Base-by-base conservation (phyloP, 495 filamentous ascomycete genomes). In the Tuber indicum region DNA sequence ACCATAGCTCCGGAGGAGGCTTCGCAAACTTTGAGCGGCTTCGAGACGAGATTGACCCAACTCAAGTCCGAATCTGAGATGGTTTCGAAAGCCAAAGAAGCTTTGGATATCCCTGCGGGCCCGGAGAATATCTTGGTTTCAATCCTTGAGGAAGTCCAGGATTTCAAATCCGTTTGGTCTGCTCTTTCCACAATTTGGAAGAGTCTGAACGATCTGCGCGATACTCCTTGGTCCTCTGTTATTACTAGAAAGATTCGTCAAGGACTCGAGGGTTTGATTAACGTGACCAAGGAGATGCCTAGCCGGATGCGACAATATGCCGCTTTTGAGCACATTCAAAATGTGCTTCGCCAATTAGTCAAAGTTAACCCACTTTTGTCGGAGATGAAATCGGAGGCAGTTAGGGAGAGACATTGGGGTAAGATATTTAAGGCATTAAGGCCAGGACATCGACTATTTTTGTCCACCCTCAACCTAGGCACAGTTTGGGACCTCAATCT, bases 241-340 rank as follows among this genome's bases (percentile, higher is more conserved):
- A 92, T 97, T 81, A 94, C 96, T 2, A 88, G 96, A 70, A 98
- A 98, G 85, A 89, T 98, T 76, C 89, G 96, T 44, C 89, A 92
- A 75, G 91, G 93, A 23, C 89, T 99, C 72, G 96, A 99, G 82
- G 90, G 90, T 49, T 88, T 98, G 44, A 92, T 98, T 83, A 97
- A 97, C 86, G 96, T 97, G 91, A 97, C 94, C 71, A 99, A 97
- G 86, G 94, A 98, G 76, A 99, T 99, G 96, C 96, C 96, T 0
- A 97, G 93, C 84, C 91, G 96, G 70, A 99, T 98, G 96, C 91
- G 96, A 71, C 96, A 99, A 82, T 99, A 99, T 84, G 96, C 96
- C 78, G 96, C 96, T 19, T 99, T 99, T 84, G 96, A 98, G 84
- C 94, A 99, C 81, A 92, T 98, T 46, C 96, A 99, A 82, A 92